Base-by-base conservation (phyloP, 495 filamentous ascomycete genomes). In the Talaromyces nanjingensis region DNA sequence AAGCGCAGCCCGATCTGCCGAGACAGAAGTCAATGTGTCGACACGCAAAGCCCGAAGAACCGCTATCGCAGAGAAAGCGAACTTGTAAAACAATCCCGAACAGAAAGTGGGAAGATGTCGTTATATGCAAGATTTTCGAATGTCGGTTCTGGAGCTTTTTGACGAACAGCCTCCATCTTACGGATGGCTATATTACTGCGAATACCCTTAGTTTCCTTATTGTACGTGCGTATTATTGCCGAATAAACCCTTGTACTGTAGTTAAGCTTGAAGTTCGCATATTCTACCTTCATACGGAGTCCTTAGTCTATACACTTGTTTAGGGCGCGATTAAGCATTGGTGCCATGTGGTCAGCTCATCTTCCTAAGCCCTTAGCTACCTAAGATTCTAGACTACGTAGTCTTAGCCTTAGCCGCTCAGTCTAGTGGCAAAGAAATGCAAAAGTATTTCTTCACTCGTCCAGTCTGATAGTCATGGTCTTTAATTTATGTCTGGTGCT, bases 31-130 rank as follows among this genome's bases (percentile, higher is more conserved):
- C 27, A 70, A 73, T 67, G 68, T 81, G 3, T 77, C 76, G 22
- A 70, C 75, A 2, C 74, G 70, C 8, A 71, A 76, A 52, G 72
- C 70, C 69, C 77, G 77, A 31, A 70, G 76, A 7, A 76, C 78
- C 42, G 75, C 71, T 4, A 73, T 78, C 58, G 69, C 67, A 7
- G 70, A 71, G 3, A 70, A 68, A 22, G 70, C 76, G 12, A 79
- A 75, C 62, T 64, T 80, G 11, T 80, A 71, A 56, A 29, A 56
- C 5, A 1, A n/a, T n/a, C n/a, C n/a, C n/a, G n/a, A n/a, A 20
- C n/a, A 49, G n/a, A 20, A 49, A 2, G 45, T 20, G 45, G 45
- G 45, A 18, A 20, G 45, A 7, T 6, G n/a, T 49, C 45, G 18
- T 49, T 49, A 20, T 47, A 47, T 49, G n/a, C 45, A 49, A 49